Conservation (phyloP, 2,329 filamentous ascomycete species). For the Capronia americana region DNA sequence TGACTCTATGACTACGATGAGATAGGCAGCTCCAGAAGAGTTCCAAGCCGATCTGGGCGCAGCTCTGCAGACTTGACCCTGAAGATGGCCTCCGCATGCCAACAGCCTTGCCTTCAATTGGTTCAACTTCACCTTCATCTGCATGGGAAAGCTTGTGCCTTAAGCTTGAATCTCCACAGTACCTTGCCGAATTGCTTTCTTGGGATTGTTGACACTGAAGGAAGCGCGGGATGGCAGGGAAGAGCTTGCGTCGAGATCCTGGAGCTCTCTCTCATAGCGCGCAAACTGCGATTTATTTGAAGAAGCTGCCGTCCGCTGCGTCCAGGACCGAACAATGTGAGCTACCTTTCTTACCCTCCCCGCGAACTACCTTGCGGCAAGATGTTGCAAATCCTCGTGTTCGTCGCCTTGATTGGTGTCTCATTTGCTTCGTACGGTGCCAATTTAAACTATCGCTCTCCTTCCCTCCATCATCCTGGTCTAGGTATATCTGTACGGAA, state of each 20-base stretch:
- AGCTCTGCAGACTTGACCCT: conserved; percentile 4
- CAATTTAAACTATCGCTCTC: conserved; percentile 72
- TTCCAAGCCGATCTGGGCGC: conserved; percentile 3
- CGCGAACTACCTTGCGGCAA: conserved; percentile 7
- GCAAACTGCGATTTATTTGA: conserved; percentile 15
- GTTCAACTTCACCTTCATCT: background rate
- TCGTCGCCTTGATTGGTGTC: conserved; percentile 25
- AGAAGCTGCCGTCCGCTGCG: conserved; percentile 3
- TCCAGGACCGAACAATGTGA: conserved; percentile 13
- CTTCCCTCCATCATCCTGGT: conserved; percentile 67
- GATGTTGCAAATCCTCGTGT: conserved; percentile 31
- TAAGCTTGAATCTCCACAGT: conserved; percentile 5
- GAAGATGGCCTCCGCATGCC: conserved; percentile 11
- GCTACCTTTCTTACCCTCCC: background rate
- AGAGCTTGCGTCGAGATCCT: conserved; percentile 5
- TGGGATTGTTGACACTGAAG: background rate
- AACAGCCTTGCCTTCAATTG: conserved; percentile 14
- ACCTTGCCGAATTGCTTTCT: conserved; percentile 6
- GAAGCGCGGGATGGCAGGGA: conserved; percentile 7
- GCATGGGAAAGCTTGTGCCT: conserved; percentile 17
- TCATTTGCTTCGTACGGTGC: conserved; percentile 37
- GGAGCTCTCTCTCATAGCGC: conserved; percentile 9
- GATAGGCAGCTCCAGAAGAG: conserved; percentile 17
- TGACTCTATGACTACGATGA: conserved; percentile 16
- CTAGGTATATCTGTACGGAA: conserved; percentile 70